These are phyloP conservation scores for Umbelopsis vinacea DNA, from an alignment of 192 early-diverging fungal species.

Conservation along the genomic window DNA sequence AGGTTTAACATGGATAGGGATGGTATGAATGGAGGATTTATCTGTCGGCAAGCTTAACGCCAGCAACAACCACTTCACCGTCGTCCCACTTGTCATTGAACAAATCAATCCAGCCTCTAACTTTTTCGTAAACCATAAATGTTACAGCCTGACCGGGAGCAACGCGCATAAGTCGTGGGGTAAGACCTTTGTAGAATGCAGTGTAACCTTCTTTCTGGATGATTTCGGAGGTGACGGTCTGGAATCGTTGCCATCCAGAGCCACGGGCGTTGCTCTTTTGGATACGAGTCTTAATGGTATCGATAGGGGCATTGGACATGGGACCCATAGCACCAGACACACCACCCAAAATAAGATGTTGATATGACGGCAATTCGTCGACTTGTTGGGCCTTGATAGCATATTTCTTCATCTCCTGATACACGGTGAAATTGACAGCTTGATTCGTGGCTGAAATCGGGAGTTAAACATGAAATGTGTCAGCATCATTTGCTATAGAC, in stretches of 20 bases:
- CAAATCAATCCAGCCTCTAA: conserved; percentile 73
- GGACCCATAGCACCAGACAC: conserved; percentile 92
- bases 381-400: conserved; percentile 73
- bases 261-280: conserved; percentile 79
- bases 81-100: conserved; percentile 29
- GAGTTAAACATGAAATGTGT: background rate
- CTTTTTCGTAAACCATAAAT: conserved; percentile 92
- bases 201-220: conserved; percentile 85
- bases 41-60: conserved; percentile 14
- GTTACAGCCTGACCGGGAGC: conserved; percentile 97
- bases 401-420: conserved; percentile 88
- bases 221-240: conserved; percentile 76
- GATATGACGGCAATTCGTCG: conserved; percentile 85
- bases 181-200: conserved; percentile 96
- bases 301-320: conserved; percentile 94
- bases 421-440: conserved; percentile 98
- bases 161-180: conserved; percentile 90
- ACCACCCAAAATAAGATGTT: conserved; percentile 88
- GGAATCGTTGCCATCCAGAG: conserved; percentile 80
- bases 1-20: background rate
- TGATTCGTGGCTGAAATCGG: conserved; percentile 87
- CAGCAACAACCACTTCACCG: conserved; percentile 22
- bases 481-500: conserved; percentile 1
- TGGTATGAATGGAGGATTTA: background rate
- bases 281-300: conserved; percentile 98